Evolutionary conservation across 2,329 filamentous ascomycete genomes (phyloP).

Genomic region (Aciculosporium take): DNA sequence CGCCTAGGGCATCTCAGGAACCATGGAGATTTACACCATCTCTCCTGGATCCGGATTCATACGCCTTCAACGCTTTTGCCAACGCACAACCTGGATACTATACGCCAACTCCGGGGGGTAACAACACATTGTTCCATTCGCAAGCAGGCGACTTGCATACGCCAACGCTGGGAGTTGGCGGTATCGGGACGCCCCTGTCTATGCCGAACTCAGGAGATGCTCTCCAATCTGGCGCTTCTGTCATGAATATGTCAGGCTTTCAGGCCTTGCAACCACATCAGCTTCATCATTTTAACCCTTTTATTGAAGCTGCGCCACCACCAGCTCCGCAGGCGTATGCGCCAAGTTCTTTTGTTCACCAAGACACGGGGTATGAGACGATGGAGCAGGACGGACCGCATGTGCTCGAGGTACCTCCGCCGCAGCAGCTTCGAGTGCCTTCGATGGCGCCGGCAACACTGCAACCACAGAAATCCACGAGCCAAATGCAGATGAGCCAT

Average conservation of each 20-base stretch:
- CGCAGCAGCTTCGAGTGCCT: conserved; percentile 35
- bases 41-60: conserved; percentile 72
- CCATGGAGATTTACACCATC: conserved; percentile 82
- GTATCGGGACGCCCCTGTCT: conserved; percentile 68
- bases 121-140: conserved; percentile 65
- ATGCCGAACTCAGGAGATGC: conserved; percentile 55
- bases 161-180: conserved; percentile 58
- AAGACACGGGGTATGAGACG: conserved; percentile 65
- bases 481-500: conserved; percentile 30
- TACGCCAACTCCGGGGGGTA: conserved; percentile 71
- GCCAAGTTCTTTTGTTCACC: conserved; percentile 67
- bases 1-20: conserved; percentile 65
- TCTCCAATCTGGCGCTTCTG: conserved; percentile 43
- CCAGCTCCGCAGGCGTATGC: conserved; percentile 48
- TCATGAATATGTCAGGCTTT: conserved; percentile 56
- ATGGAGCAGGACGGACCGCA: conserved; percentile 58
- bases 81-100: conserved; percentile 76
- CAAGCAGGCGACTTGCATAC: conserved; percentile 82
- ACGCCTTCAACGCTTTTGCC: conserved; percentile 64
- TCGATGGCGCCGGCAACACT: conserved; percentile 30
- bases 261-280: conserved; percentile 46
- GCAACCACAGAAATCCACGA: conserved; percentile 31
- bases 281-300: conserved; percentile 56
- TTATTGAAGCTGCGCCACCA: conserved; percentile 45
- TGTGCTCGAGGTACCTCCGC: conserved; percentile 43